Evolutionary conservation across 768 basidiomycete species (phyloP).

Genomic region (Mycena rebaudengoi): DNA sequence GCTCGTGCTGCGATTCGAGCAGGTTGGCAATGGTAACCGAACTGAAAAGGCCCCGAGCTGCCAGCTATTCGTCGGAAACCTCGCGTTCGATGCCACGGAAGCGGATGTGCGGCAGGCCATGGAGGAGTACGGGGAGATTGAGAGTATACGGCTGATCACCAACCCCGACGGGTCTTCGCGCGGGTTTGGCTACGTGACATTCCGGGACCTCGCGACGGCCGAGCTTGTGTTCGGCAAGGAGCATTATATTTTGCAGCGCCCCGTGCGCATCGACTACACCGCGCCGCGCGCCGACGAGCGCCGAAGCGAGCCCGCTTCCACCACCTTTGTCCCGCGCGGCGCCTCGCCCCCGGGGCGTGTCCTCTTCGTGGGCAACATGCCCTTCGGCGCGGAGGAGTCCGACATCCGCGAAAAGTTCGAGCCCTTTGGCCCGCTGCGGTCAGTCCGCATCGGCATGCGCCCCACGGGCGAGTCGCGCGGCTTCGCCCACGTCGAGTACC

Average conservation of each 20-base stretch:
- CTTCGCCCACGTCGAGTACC: slow-evolving; percentile 56
- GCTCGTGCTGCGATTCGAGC: neutral
- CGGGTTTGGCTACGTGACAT: slow-evolving; percentile 20
- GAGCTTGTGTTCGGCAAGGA: neutral
- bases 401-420: slow-evolving; percentile 52
- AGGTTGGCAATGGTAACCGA: slow-evolving; percentile 5
- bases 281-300: neutral
- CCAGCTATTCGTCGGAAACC: slow-evolving; percentile 21
- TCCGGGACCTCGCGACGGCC: neutral
- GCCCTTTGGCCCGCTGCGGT: slow-evolving; percentile 50
- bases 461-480: slow-evolving; percentile 51
- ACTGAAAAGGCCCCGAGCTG: slow-evolving; percentile 15
- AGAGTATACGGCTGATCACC: slow-evolving; percentile 4
- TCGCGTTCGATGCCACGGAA: slow-evolving; percentile 20
- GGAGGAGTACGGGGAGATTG: slow-evolving; percentile 1
- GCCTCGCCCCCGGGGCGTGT: slow-evolving; percentile 41
- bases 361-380: slow-evolving; percentile 63
- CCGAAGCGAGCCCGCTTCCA: neutral
- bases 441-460: slow-evolving; percentile 43
- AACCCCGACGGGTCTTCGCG: slow-evolving; percentile 25
- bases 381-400: slow-evolving; percentile 51
- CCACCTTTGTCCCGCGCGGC: neutral
- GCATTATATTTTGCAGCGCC: slow-evolving; percentile 5
- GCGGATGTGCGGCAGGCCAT: slow-evolving; percentile 6
- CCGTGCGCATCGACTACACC: slow-evolving; percentile 36